Evolutionary conservation across 441 rosid species (phyloP).

Genomic region (Pelargonium myrrhifolium): DNA sequence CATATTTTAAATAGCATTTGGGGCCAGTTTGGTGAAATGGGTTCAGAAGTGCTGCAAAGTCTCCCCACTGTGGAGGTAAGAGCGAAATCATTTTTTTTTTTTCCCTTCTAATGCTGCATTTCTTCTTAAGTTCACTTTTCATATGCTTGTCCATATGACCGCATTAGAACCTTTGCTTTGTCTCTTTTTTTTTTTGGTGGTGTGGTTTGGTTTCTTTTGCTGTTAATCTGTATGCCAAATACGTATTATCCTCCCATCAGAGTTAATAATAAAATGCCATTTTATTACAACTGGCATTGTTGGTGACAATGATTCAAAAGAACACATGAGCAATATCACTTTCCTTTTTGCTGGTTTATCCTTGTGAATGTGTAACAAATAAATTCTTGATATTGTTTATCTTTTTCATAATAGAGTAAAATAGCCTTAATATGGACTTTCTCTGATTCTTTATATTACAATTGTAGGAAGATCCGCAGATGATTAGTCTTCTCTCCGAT

Average conservation of each 20-base stretch:
- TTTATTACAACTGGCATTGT: constrained; percentile 4
- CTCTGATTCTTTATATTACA: constrained; percentile 13
- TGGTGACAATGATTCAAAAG: not conserved
- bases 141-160: not conserved
- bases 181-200: not conserved
- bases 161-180: not conserved
- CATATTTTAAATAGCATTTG: constrained; percentile 40
- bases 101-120: constrained; percentile 3
- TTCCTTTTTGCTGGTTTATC: not conserved
- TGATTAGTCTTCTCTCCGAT: constrained; percentile 30
- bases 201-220: not conserved
- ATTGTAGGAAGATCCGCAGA: constrained; percentile 43
- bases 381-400: not conserved
- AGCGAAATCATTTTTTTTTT: constrained; percentile 2
- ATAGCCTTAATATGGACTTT: constrained; percentile 5
- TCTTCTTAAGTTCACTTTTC: not conserved
- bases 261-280: not conserved
- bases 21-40: constrained; percentile 24
- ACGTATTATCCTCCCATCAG: not conserved
- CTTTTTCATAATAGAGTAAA: not conserved
- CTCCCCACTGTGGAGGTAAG: constrained; percentile 44
- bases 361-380: not conserved
- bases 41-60: constrained; percentile 29
- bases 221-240: not conserved
- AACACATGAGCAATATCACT: not conserved